A percentile compares a stretch with the other conserved stretches of the same genome.
phyloP scores from a whole-genome alignment of 1,139 yeast genomes.

The Yarrowia galli region DNA sequence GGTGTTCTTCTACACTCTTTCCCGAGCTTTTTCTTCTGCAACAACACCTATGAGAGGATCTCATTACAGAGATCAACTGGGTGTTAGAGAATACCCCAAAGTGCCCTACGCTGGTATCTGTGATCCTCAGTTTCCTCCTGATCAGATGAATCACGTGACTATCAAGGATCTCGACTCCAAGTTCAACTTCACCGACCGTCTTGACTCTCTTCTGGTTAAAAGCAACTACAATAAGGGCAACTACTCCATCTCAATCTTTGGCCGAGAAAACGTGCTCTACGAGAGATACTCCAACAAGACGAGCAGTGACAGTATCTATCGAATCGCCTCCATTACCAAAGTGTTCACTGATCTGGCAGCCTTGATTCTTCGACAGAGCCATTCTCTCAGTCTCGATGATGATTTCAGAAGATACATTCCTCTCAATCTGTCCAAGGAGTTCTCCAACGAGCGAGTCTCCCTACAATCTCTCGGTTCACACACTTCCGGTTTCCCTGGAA shows the following conservation, averaged over 20 bases:
- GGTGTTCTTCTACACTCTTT: not conserved
- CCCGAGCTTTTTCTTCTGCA: not conserved
- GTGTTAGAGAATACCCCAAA: slow-evolving; percentile 1
- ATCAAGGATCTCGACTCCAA: not conserved
- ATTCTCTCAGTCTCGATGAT: slow-evolving; percentile 10
- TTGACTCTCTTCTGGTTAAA: not conserved
- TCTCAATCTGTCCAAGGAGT: slow-evolving; percentile 1
- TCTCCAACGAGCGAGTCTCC: not conserved
- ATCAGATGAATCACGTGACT: slow-evolving; percentile 8
- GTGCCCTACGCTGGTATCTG: not conserved
- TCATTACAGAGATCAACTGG: not conserved
- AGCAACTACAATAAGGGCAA: slow-evolving; percentile 6
- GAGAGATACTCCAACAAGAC: slow-evolving; percentile 20
- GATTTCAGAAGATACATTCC: slow-evolving; percentile 7
- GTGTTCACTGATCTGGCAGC: slow-evolving; percentile 23
- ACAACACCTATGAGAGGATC: not conserved
- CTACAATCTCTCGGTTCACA: slow-evolving; percentile 15
- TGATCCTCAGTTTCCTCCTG: slow-evolving; percentile 3
- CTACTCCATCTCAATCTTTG: slow-evolving; percentile 26
- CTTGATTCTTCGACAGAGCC: not conserved
- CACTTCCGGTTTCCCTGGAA: slow-evolving; percentile 28
- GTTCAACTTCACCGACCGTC: not conserved
- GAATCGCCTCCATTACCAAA: slow-evolving; percentile 19
- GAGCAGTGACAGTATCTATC: not conserved
- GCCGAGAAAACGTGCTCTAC: not conserved